Evolutionary conservation across 768 basidiomycete genomes (phyloP).

Genomic region (Saitozyma sp.): DNA sequence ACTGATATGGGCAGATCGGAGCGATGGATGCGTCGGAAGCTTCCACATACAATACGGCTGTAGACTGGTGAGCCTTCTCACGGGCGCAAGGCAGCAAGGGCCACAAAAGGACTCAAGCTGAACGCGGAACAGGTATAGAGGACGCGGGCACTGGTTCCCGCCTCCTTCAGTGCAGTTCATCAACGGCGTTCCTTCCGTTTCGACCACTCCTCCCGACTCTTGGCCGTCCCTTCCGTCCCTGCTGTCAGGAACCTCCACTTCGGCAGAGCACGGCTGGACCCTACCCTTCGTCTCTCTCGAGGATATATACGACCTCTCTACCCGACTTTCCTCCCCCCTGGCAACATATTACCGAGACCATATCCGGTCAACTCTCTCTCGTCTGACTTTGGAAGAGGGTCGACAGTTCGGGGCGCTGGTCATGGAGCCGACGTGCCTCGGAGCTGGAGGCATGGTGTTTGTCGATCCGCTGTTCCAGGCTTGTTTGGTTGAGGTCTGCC

Average conservation of each 20-base stretch:
- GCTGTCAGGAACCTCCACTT: neutral
- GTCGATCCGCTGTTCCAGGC: slow-evolving; percentile 96
- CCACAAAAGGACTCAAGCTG: slow-evolving; percentile 2
- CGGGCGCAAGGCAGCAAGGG: neutral
- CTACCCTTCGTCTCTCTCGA: slow-evolving; percentile 57
- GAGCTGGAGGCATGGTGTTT: slow-evolving; percentile 95
- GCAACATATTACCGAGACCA: slow-evolving; percentile 65
- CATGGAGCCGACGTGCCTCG: slow-evolving; percentile 88
- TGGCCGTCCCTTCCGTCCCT: slow-evolving; percentile 37
- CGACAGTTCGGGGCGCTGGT: slow-evolving; percentile 65
- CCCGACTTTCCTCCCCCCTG: slow-evolving; percentile 63
- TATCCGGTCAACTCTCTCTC: slow-evolving; percentile 60
- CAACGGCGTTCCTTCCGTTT: slow-evolving; percentile 57
- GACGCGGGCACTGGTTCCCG: slow-evolving; percentile 91
- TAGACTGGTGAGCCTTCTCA: slow-evolving; percentile 68
- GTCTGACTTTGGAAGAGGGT: slow-evolving; percentile 55
- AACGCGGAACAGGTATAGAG: slow-evolving; percentile 59
- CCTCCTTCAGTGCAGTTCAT: slow-evolving; percentile 75
- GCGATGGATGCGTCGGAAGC: slow-evolving; percentile 91
- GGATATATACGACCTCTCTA: slow-evolving; percentile 69
- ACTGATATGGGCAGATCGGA: slow-evolving; percentile 60
- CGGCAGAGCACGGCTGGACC: slow-evolving; percentile 27
- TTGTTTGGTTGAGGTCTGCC: slow-evolving; percentile 76
- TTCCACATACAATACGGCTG: slow-evolving; percentile 73
- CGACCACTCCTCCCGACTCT: slow-evolving; percentile 38